Evolutionary conservation across 129 eudicot species (phyloP).

Genomic region (Logfia minima): DNA sequence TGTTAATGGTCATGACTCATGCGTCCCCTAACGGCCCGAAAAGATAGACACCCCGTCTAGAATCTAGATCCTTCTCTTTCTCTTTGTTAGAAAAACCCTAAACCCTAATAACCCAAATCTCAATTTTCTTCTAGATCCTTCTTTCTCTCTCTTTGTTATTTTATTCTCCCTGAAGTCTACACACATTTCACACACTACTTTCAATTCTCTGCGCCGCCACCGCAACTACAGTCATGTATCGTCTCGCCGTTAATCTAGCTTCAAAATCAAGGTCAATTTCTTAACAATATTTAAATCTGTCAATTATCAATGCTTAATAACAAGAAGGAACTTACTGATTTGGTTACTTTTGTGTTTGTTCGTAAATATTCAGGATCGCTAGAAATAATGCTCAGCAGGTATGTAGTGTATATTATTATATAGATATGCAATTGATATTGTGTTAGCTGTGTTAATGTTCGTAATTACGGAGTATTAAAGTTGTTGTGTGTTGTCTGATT

Average conservation of each 20-base stretch:
- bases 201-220: not conserved
- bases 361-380: slow-evolving; percentile 33
- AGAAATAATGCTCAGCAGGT: slow-evolving; percentile 47
- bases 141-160: slow-evolving; percentile 20
- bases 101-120: slow-evolving; percentile 42
- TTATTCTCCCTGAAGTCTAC: not conserved
- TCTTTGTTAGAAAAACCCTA: slow-evolving; percentile 45
- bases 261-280: slow-evolving; percentile 44
- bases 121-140: slow-evolving; percentile 44
- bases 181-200: slow-evolving; percentile 2
- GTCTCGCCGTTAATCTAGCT: slow-evolving; percentile 56
- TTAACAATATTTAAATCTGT: not conserved
- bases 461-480: not conserved
- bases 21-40: slow-evolving; percentile 5
- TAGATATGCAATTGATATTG: not conserved
- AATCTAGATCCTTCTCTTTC: slow-evolving; percentile 19
- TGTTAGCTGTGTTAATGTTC: slow-evolving; percentile 8
- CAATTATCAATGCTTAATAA: not conserved
- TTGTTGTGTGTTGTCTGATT: slow-evolving; percentile 11
- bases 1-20: not conserved
- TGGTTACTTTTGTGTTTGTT: not conserved
- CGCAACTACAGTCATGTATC: slow-evolving; percentile 41
- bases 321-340: not conserved
- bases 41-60: slow-evolving; percentile 19
- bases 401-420: not conserved